Percentiles rank a stretch among this genome's conserved stretches.
Evolutionary conservation across 768 basidiomycete species (phyloP).

Genomic region (Lactarius deliciosus): DNA sequence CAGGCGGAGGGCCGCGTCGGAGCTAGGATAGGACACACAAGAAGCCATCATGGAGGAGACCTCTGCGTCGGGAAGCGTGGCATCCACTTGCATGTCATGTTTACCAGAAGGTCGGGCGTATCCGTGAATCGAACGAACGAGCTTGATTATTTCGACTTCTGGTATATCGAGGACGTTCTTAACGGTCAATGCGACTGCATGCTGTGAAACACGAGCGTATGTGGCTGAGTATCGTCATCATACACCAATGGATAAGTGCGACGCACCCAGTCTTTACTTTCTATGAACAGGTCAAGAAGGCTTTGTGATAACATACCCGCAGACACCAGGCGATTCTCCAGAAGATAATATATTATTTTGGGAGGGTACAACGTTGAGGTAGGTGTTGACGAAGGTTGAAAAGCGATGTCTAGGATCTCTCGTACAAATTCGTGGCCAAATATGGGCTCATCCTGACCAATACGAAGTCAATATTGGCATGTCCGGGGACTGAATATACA

Average conservation of each 20-base stretch:
- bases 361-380: constrained; percentile 47
- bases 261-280: constrained; percentile 68
- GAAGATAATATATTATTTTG: constrained; percentile 55
- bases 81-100: constrained; percentile 42
- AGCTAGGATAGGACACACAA: constrained; percentile 43
- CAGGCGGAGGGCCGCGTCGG: constrained; percentile 43
- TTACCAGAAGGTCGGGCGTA: constrained; percentile 17
- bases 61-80: constrained; percentile 34
- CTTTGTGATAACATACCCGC: constrained; percentile 62
- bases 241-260: neutral
- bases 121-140: constrained; percentile 45
- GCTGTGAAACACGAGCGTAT: constrained; percentile 26
- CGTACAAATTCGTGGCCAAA: constrained; percentile 58
- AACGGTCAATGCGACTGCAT: constrained; percentile 50
- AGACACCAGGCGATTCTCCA: constrained; percentile 55
- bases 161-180: constrained; percentile 58
- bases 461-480: neutral
- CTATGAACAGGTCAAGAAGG: constrained; percentile 51
- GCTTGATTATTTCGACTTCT: constrained; percentile 60
- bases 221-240: neutral
- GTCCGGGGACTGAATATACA: neutral
- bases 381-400: constrained; percentile 44
- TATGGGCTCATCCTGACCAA: constrained; percentile 11
- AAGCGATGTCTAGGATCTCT: constrained; percentile 50
- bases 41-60: constrained; percentile 41